A percentile compares a stretch with the other conserved stretches of the same genome.
phyloP scores from a whole-genome alignment of 2,329 filamentous ascomycete genomes.

The Aspergillus amoenus region DNA sequence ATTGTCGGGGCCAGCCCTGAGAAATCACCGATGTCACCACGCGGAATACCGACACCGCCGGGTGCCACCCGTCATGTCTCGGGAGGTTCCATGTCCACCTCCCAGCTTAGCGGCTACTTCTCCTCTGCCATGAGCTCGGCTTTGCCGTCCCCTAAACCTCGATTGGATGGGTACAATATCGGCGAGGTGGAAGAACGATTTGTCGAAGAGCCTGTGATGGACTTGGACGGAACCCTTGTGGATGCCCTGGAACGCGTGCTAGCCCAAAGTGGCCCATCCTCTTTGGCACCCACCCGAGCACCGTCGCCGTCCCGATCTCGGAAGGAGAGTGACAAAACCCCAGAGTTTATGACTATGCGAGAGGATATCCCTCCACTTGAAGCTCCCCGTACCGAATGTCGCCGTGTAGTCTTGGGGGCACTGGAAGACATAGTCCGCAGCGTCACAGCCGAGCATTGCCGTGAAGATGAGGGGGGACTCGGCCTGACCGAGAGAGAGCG shows the following conservation, averaged over 20 bases:
- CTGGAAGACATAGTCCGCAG: conserved; percentile 57
- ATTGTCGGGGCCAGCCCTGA: conserved; percentile 25
- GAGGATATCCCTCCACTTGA: conserved; percentile 40
- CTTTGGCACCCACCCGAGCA: conserved; percentile 40
- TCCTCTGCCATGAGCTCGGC: conserved; percentile 22
- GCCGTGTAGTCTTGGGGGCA: conserved; percentile 55
- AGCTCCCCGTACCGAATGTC: conserved; percentile 53
- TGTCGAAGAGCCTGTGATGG: conserved; percentile 55
- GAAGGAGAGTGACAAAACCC: conserved; percentile 29
- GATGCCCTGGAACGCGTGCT: conserved; percentile 59
- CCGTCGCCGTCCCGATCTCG: conserved; percentile 41
- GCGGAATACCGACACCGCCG: conserved; percentile 20
- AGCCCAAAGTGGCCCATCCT: conserved; percentile 44
- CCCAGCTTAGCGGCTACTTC: conserved; percentile 29
- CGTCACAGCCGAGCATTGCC: conserved; percentile 51
- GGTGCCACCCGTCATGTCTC: conserved; percentile 28
- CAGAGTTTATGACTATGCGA: conserved; percentile 20
- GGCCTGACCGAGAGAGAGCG: conserved; percentile 33
- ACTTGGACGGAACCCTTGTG: conserved; percentile 57
- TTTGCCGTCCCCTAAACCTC: conserved; percentile 21
- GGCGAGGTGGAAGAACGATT: conserved; percentile 51
- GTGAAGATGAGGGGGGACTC: conserved; percentile 38
- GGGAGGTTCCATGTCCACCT: conserved; percentile 22
- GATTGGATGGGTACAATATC: conserved; percentile 21
- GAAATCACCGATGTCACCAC: conserved; percentile 23